These are phyloP conservation scores for Taiozyma sp. DNA, from an alignment of 1,139 yeast genomes.

Conservation along the genomic window DNA sequence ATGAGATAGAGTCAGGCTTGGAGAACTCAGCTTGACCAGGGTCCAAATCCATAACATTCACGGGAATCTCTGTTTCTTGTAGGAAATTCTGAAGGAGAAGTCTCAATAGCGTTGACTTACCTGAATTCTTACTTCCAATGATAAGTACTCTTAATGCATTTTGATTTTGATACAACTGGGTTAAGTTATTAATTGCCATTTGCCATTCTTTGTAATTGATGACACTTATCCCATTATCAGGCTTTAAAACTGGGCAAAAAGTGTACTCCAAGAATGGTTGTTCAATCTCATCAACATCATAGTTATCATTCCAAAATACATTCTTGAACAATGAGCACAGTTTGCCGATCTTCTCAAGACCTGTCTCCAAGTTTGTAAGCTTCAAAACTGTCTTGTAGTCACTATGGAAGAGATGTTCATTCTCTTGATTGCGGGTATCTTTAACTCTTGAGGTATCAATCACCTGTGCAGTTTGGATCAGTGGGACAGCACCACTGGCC, in stretches of 20 bases:
- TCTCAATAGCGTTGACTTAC: constrained; percentile 74
- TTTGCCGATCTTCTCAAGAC: constrained; percentile 42
- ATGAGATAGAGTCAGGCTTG: constrained; percentile 51
- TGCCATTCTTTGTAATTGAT: constrained; percentile 26
- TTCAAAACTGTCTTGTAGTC: constrained; percentile 42
- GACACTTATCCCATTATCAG: constrained; percentile 29
- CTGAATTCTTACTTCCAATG: constrained; percentile 72
- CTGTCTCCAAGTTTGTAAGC: constrained; percentile 35
- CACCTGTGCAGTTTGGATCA: constrained; percentile 46
- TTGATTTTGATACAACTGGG: constrained; percentile 15
- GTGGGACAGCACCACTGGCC: constrained; percentile 48
- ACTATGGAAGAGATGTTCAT: constrained; percentile 32
- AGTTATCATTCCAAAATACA: constrained; percentile 28
- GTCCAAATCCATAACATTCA: constrained; percentile 68
- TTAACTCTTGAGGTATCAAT: constrained; percentile 29
- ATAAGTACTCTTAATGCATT: constrained; percentile 34
- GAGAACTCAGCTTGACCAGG: constrained; percentile 90
- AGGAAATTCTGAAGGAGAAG: constrained; percentile 44
- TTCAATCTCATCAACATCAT: constrained; percentile 17
- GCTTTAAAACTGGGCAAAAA: constrained; percentile 36
- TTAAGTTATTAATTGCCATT: constrained; percentile 21
- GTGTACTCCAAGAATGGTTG: constrained; percentile 25
- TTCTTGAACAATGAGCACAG: constrained; percentile 49
- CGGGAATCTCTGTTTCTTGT: constrained; percentile 13
- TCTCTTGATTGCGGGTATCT: constrained; percentile 29